Percentiles rank a stretch among this genome's conserved stretches.
Conservation (phyloP, 1,284 basidiomycete species). For the Pseudozyma sp. region DNA sequence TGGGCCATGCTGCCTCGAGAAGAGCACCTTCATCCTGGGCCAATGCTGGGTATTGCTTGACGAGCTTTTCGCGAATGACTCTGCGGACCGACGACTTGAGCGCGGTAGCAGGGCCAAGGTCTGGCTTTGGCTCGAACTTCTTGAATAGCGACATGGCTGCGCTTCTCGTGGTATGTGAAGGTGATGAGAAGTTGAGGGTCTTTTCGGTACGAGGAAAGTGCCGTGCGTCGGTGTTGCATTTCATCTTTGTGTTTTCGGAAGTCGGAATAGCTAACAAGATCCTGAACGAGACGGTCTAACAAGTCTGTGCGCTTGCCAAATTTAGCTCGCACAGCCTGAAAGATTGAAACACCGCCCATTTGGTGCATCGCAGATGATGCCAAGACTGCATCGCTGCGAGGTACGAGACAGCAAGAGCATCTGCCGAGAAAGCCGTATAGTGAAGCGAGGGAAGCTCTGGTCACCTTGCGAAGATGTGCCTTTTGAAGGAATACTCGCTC, state of each 20-base stretch:
- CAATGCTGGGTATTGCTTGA: conserved; percentile 81
- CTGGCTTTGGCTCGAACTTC: conserved; percentile 76
- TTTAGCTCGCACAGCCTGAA: conserved; percentile 9
- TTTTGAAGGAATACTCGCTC: too few species aligned
- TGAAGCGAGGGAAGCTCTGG: too few species aligned
- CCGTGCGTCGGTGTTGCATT: conserved; percentile 10
- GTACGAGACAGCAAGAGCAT: too few species aligned
- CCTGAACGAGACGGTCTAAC: conserved; percentile 8
- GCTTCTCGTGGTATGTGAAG: background rate
- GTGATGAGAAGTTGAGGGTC: too few species aligned
- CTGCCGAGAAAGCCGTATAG: too few species aligned
- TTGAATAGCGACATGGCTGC: conserved; percentile 67
- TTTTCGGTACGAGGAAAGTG: background rate
- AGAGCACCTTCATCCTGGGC: conserved; percentile 73
- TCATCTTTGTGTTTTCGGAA: conserved; percentile 19
- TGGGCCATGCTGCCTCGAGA: conserved; percentile 94
- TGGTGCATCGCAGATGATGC: background rate
- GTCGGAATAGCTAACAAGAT: conserved; percentile 5
- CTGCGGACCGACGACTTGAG: conserved; percentile 95
- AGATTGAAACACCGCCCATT: background rate
- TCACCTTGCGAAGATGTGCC: too few species aligned
- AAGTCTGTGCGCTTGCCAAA: conserved; percentile 19
- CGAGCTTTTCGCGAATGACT: conserved; percentile 81
- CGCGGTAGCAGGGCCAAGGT: conserved; percentile 91
- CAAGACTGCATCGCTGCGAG: too few species aligned